These are phyloP conservation scores for Trichoderma atrobrunneum DNA, from an alignment of 2,329 filamentous ascomycete genomes.

Conservation along the genomic window DNA sequence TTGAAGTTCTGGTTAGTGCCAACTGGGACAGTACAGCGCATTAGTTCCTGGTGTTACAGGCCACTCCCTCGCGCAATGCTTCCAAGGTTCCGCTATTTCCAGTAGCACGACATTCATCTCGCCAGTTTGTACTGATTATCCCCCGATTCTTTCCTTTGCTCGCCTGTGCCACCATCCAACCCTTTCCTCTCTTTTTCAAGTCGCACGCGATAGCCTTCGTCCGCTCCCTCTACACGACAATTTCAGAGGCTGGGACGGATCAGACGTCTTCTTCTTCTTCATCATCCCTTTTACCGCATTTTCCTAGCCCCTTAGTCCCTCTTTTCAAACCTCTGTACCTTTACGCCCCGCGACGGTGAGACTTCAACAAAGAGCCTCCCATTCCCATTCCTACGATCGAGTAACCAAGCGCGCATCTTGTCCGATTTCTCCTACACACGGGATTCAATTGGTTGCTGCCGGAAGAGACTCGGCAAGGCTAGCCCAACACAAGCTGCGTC, in stretches of 20 bases:
- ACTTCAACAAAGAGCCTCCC: constrained; percentile 33
- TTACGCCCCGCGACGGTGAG: constrained; percentile 16
- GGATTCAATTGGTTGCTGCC: background rate
- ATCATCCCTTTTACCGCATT: background rate
- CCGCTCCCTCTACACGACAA: background rate
- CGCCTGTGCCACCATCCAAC: constrained; percentile 1
- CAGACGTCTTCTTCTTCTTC: background rate
- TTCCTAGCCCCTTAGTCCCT: constrained; percentile 1
- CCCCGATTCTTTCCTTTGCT: constrained; percentile 4
- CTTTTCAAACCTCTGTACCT: background rate
- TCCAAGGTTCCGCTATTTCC: background rate
- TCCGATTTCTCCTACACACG: background rate
- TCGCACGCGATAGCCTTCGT: background rate
- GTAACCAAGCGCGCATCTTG: background rate
- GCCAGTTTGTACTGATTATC: background rate
- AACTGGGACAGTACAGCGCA: background rate
- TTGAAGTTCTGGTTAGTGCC: background rate
- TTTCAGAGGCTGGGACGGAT: constrained; percentile 3
- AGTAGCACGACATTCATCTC: constrained; percentile 4
- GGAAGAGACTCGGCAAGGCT: background rate
- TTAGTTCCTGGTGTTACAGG: background rate
- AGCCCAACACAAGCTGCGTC: background rate
- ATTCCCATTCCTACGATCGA: background rate
- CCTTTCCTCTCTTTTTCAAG: background rate
- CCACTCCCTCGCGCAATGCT: background rate